Evolutionary conservation across 306 rosid genomes (phyloP).

Genomic region (Dryas octopetala): DNA sequence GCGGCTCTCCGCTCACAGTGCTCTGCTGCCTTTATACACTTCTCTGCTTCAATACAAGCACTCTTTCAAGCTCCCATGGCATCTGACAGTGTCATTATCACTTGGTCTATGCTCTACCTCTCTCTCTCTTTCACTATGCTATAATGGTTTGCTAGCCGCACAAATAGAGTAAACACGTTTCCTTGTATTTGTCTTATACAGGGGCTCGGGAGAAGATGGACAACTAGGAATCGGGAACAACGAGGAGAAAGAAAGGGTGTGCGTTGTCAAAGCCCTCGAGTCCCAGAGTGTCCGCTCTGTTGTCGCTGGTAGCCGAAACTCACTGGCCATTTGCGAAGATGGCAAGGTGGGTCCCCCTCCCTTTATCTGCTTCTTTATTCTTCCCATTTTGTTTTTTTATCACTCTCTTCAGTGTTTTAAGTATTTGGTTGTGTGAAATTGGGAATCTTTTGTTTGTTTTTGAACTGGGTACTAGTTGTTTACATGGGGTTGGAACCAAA

Average conservation of each 20-base stretch:
- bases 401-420: neutral
- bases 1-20: neutral
- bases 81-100: slow-evolving; percentile 1
- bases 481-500: slow-evolving; percentile 99
- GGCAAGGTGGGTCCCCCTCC: slow-evolving; percentile 57
- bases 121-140: neutral
- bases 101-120: neutral
- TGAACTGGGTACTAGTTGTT: slow-evolving; percentile 51
- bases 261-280: slow-evolving; percentile 52
- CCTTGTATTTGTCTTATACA: slow-evolving; percentile 18
- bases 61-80: neutral
- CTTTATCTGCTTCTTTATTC: neutral
- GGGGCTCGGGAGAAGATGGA: slow-evolving; percentile 99
- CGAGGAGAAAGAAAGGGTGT: slow-evolving; percentile 76
- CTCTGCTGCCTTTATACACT: neutral
- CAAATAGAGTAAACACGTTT: neutral
- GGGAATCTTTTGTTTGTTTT: neutral
- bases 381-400: neutral
- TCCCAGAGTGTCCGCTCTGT: slow-evolving; percentile 58
- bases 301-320: slow-evolving; percentile 94
- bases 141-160: neutral
- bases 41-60: neutral
- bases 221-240: slow-evolving; percentile 81
- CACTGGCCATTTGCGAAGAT: slow-evolving; percentile 82
- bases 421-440: neutral